Evolutionary conservation across 2,329 filamentous ascomycete genomes (phyloP), one percentile per base, ranked within the genome.

Genomic region (Xylaria sp.): DNA sequence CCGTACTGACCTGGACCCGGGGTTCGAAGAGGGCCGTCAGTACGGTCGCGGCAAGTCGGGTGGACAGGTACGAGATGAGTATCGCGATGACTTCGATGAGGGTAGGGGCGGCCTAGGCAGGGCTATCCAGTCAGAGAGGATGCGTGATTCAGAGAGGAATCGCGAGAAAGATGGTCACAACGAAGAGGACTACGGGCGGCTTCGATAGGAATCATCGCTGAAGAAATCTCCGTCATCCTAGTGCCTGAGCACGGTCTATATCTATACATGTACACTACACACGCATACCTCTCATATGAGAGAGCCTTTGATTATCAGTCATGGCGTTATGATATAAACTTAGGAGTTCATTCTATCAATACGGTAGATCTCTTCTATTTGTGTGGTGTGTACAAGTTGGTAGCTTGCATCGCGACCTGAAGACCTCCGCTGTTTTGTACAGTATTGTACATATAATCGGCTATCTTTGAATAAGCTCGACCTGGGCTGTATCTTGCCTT

Each of bases 31-130:
- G 83, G 96, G 96, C 6, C 89, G 96, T 69, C 96, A 99, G 83
- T 99, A 98, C 79, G 96, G 94, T 70, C 90, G 95, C 61, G 95
- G 95, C 76, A 97, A 97, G 84, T 97, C 93, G 69, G 96, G 96
- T 67, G 96, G 96, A 4, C 96, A 99, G 82, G 96, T 99, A 70
- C 90, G 96, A 72, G 96, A 99, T 79, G 97, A 99, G 84, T 99
- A 98, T 82, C 89, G 96, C 54, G 93, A 98, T 80, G 96, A 99
- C 82, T 99, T 91, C 78, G 96, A 99, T 79, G 95, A 97, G 69
- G 96, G 96, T 17, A 88, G 96, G 74, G 96, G 96, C 74, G 96
- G 96, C 11, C 89, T 94, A 73, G 95, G 96, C 51, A 87, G 94
- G 71, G 93, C 93, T 65, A 85, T 94, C 68, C 88, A 90, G 72